These are phyloP conservation scores for Arthrocladium fulminans DNA, from an alignment of 2,329 filamentous ascomycete species.

Conservation along the genomic window DNA sequence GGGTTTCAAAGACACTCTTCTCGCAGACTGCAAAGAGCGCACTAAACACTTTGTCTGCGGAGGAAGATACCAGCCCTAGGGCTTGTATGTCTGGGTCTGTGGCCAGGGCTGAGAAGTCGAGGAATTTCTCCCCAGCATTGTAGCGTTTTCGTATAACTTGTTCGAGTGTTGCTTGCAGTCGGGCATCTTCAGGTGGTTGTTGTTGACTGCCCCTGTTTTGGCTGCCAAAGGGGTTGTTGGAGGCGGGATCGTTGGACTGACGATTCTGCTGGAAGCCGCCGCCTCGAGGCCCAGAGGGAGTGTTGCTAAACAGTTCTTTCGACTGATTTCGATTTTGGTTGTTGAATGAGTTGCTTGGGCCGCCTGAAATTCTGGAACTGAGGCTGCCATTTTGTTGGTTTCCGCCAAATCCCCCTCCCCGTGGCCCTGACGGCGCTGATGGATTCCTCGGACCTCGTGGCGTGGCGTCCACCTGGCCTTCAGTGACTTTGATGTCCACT, in stretches of 20 bases:
- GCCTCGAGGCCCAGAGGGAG: constrained; percentile 11
- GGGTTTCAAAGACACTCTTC: constrained; percentile 57
- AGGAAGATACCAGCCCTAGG: constrained; percentile 66
- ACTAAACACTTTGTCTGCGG: constrained; percentile 77
- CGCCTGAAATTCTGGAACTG: constrained; percentile 10
- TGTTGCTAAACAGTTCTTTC: constrained; percentile 10
- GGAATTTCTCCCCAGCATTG: constrained; percentile 58
- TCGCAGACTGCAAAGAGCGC: constrained; percentile 84
- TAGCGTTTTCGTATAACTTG: constrained; percentile 66
- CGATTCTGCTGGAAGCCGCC: constrained; percentile 4
- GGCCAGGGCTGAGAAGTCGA: constrained; percentile 72
- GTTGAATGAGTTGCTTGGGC: neutral
- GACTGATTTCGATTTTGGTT: constrained; percentile 10
- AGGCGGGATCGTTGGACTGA: constrained; percentile 3
- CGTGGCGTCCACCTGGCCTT: constrained; percentile 32
- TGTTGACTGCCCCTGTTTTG: neutral
- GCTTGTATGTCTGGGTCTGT: constrained; percentile 61
- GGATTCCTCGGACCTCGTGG: constrained; percentile 12
- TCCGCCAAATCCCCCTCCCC: neutral
- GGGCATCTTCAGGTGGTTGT: neutral
- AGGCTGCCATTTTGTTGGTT: constrained; percentile 1
- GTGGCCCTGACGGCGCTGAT: neutral
- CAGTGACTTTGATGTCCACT: constrained; percentile 46
- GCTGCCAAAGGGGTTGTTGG: constrained; percentile 2
- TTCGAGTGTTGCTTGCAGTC: constrained; percentile 3